These are phyloP conservation scores for Russula earlei DNA, from an alignment of 768 basidiomycete genomes.

Conservation along the genomic window DNA sequence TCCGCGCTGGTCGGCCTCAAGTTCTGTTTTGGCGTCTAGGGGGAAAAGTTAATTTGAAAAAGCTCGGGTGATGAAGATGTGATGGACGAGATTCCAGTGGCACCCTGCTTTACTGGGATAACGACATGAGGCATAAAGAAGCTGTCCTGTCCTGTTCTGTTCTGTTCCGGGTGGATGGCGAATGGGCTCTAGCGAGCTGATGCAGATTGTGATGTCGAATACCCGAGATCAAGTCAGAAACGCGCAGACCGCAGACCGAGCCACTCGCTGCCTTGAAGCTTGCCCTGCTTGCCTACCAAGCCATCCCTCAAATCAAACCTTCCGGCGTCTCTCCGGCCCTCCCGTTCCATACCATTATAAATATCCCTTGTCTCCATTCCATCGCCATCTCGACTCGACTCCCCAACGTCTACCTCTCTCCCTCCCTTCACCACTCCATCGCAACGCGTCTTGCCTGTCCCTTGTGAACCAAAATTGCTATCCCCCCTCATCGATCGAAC, in stretches of 20 bases:
- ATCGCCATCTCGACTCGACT: neutral
- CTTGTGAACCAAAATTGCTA: neutral
- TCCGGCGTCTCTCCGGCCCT: slow-evolving; percentile 13
- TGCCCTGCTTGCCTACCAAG: neutral
- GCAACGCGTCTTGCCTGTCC: neutral
- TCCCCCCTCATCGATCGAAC: neutral
- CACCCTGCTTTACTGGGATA: slow-evolving; percentile 2
- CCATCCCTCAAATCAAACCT: slow-evolving; percentile 8
- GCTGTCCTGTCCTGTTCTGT: no score
- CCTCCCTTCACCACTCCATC: slow-evolving; percentile 8
- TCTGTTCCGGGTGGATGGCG: slow-evolving; percentile 5
- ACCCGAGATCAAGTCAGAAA: neutral
- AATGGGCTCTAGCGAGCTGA: slow-evolving; percentile 4
- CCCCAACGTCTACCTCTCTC: slow-evolving; percentile 1
- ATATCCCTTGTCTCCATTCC: slow-evolving; percentile 10
- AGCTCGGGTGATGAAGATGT: neutral
- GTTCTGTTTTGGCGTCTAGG: slow-evolving; percentile 2
- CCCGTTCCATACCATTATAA: slow-evolving; percentile 13
- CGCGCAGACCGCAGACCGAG: no score
- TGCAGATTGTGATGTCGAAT: slow-evolving; percentile 14
- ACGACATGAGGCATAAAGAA: slow-evolving; percentile 9
- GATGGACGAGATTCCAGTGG: slow-evolving; percentile 6
- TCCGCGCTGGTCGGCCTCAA: slow-evolving; percentile 17
- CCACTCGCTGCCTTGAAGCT: neutral
- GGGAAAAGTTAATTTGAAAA: slow-evolving; percentile 12